Conservation (phyloP, 768 basidiomycete species). For the Candolleomyces aberdarensis region DNA sequence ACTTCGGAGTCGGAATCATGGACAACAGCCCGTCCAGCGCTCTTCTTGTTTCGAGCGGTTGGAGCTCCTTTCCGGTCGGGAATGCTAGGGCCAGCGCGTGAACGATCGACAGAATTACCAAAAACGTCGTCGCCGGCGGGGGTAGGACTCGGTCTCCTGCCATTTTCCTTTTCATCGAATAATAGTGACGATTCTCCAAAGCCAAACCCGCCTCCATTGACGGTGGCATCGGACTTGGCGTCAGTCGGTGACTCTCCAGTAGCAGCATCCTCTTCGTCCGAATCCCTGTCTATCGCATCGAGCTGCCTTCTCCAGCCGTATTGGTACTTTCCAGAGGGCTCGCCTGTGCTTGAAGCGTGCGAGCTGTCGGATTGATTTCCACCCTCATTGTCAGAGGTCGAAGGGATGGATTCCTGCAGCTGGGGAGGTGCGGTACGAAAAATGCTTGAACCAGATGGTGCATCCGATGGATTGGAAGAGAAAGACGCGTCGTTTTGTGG, state of each 20-base stretch:
- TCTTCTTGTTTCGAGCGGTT: not conserved
- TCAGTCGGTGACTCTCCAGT: not conserved
- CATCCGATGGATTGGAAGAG: slow-evolving; percentile 14
- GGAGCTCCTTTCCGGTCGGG: not conserved
- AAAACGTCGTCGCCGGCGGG: not conserved
- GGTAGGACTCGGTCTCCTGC: not conserved
- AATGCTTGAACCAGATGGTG: slow-evolving; percentile 23
- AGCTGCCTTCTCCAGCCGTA: too few relatives aligned
- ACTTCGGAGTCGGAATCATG: slow-evolving; percentile 28
- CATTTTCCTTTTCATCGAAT: not conserved
- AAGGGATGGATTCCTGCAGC: slow-evolving; percentile 18
- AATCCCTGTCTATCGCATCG: slow-evolving; percentile 24
- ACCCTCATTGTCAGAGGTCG: slow-evolving; percentile 24
- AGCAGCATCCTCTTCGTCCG: slow-evolving; percentile 20
- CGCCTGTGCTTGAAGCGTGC: too few relatives aligned
- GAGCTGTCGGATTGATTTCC: slow-evolving; percentile 1
- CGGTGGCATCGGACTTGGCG: slow-evolving; percentile 1
- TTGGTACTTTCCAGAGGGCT: too few relatives aligned
- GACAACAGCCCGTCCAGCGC: slow-evolving; percentile 15
- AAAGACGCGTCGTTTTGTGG: slow-evolving; percentile 19
- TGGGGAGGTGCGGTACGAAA: slow-evolving; percentile 32
- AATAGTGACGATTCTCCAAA: slow-evolving; percentile 5
- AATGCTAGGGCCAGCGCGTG: not conserved
- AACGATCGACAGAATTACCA: not conserved
- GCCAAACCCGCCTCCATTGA: slow-evolving; percentile 11